phyloP scores from a whole-genome alignment of 345 rosid species.

The Populus deltoides region DNA sequence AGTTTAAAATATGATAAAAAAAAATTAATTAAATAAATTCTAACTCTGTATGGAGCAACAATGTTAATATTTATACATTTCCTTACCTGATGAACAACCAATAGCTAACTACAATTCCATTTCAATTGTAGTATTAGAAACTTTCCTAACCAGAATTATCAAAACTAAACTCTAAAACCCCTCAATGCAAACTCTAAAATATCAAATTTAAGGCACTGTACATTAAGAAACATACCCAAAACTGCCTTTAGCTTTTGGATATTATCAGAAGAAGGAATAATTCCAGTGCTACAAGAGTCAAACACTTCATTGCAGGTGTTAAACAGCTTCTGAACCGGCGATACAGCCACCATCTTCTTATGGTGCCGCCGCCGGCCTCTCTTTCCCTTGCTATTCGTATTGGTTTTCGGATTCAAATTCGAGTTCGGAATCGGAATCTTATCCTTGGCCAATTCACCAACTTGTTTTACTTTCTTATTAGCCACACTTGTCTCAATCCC shows the following conservation, averaged over 20 bases:
- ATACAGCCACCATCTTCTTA: conserved; percentile 15
- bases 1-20: background rate
- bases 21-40: background rate
- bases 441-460: conserved; percentile 36
- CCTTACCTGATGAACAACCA: background rate
- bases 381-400: conserved; percentile 30
- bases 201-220: conserved; percentile 5
- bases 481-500: conserved; percentile 52
- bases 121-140: background rate
- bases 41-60: background rate
- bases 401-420: conserved; percentile 9
- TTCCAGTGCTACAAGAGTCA: conserved; percentile 39
- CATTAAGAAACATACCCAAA: conserved; percentile 56
- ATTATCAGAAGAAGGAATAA: conserved; percentile 59
- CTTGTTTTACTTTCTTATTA: conserved; percentile 38
- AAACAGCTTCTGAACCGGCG: conserved; percentile 63
- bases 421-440: conserved; percentile 17
- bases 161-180: background rate
- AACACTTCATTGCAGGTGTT: conserved; percentile 76
- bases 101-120: background rate
- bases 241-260: conserved; percentile 54
- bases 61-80: background rate
- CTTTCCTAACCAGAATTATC: background rate
- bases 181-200: background rate
- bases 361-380: conserved; percentile 34